These are phyloP conservation scores for Apiospora kogelbergensis DNA, from an alignment of 2,329 filamentous ascomycete species.

Conservation along the genomic window DNA sequence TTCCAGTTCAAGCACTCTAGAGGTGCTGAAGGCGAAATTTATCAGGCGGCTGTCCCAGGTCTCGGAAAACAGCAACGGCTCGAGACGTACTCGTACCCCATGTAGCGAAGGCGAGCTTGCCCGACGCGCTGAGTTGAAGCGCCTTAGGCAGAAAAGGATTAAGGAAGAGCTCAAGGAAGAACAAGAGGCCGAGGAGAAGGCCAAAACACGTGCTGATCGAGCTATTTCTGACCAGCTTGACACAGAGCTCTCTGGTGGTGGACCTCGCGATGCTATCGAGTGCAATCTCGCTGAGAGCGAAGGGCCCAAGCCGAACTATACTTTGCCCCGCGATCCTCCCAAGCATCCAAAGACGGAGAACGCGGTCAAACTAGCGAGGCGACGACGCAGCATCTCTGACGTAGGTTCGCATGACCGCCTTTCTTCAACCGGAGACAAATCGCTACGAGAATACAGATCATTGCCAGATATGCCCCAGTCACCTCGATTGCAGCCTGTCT, in stretches of 20 bases:
- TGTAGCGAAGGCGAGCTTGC: slow-evolving; percentile 53
- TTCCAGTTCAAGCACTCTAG: slow-evolving; percentile 40
- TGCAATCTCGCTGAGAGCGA: slow-evolving; percentile 35
- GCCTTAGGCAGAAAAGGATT: slow-evolving; percentile 57
- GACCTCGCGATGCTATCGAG: slow-evolving; percentile 51
- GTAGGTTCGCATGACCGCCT: not conserved
- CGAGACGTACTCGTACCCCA: slow-evolving; percentile 40
- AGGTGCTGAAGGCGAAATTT: slow-evolving; percentile 44
- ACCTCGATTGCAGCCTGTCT: slow-evolving; percentile 22
- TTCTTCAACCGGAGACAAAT: not conserved
- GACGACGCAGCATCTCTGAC: not conserved
- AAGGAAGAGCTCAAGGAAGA: slow-evolving; percentile 56
- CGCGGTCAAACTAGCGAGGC: not conserved
- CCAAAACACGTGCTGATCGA: not conserved
- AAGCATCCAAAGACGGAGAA: not conserved
- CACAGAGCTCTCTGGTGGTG: slow-evolving; percentile 29
- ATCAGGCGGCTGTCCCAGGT: slow-evolving; percentile 48
- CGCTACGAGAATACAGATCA: slow-evolving; percentile 10
- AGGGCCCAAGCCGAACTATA: not conserved
- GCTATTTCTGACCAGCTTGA: not conserved
- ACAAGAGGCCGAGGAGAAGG: slow-evolving; percentile 32
- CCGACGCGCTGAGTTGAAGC: slow-evolving; percentile 54
- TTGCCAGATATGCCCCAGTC: slow-evolving; percentile 22
- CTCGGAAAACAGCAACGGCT: slow-evolving; percentile 36
- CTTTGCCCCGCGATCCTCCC: not conserved